Base-by-base conservation (phyloP, 2,329 filamentous ascomycete genomes). In the Curvularia spicifera region DNA sequence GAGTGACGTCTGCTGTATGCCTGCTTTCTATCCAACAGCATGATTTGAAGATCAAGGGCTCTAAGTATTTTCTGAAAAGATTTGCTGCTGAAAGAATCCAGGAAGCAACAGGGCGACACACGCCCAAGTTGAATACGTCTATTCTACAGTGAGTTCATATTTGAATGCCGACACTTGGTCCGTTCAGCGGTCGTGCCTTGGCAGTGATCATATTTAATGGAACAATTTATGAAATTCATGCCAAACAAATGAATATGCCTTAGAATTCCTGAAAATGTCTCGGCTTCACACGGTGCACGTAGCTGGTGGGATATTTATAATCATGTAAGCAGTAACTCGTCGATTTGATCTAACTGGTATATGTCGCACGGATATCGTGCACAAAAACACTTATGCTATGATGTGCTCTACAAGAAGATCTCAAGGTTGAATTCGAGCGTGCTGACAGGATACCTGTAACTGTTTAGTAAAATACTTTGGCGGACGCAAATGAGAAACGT, bases 381-480 rank as follows among this genome's bases (percentile, higher is more conserved):
- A 7, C 44, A 46, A 31, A 28, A 46, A 31, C 44, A 46, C 26
- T 13, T 46, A 46, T 31, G 26, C 44, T 20, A 33, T 31, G 44
- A 28, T 37, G 20, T 52, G 44, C 44, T 44, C 20, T 52, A 97
- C 80, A 97, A 83, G 84, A 99, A 96, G 66, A 91, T 87, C 80
- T 98, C 94, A 31, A 98, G 86, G 79, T 98, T 97, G 76, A 99
- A 85, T 82, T 99, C 95, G 67, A 99, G 80, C 43, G 91, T 93
- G 80, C 93, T 97, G 70, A 96, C 93, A 42, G 95, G 94, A 82
- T 93, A 94, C 82, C 87, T 90, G 3, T 26, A 24, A 5, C 6
- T 10, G 12, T 48, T 63, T 59, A 54, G 66, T 63, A 61, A 73
- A 64, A 66, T 35, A 10, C 10, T 18, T 22, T 18, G 37, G 22